Conservation (phyloP, 2,329 filamentous ascomycete genomes). For the Pseudogymnoascus sp. region DNA sequence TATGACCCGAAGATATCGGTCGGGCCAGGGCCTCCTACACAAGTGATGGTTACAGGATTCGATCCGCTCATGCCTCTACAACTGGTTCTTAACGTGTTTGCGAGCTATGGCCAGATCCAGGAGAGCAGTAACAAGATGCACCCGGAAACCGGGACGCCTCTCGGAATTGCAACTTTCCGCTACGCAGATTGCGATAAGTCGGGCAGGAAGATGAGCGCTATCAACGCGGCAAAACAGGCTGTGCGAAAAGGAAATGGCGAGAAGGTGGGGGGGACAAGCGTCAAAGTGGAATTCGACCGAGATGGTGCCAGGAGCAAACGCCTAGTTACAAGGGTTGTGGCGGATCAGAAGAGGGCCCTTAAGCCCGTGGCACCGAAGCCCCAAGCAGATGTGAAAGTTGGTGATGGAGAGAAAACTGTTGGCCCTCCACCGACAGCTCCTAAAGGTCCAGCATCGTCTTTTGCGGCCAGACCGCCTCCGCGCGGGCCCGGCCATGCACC, state of each 20-base stretch:
- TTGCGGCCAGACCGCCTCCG: conserved; percentile 35
- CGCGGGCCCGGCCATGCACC: neutral
- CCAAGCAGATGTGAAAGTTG: conserved; percentile 28
- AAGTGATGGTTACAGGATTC: conserved; percentile 92
- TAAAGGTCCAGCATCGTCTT: conserved; percentile 56
- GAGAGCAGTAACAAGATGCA: conserved; percentile 92
- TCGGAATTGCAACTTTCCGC: conserved; percentile 86
- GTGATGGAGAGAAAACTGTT: conserved; percentile 37
- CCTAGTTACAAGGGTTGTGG: conserved; percentile 67
- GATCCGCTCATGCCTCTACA: conserved; percentile 78
- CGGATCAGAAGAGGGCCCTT: conserved; percentile 46
- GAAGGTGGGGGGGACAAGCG: conserved; percentile 66
- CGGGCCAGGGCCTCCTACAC: conserved; percentile 79
- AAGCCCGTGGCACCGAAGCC: conserved; percentile 12
- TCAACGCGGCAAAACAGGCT: conserved; percentile 73
- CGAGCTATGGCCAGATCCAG: conserved; percentile 76
- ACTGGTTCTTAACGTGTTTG: conserved; percentile 68
- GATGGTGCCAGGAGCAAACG: conserved; percentile 76
- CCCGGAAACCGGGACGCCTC: conserved; percentile 84
- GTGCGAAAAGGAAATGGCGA: conserved; percentile 68
- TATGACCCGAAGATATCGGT: conserved; percentile 79
- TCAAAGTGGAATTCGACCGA: conserved; percentile 81
- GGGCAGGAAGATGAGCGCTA: conserved; percentile 51
- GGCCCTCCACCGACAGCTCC: conserved; percentile 77
- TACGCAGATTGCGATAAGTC: conserved; percentile 57